A percentile compares a stretch with the other conserved stretches of the same genome.
These are phyloP conservation scores for Polymyxa betae DNA, from an alignment of 208 protist genomes.

Conservation along the genomic window DNA sequence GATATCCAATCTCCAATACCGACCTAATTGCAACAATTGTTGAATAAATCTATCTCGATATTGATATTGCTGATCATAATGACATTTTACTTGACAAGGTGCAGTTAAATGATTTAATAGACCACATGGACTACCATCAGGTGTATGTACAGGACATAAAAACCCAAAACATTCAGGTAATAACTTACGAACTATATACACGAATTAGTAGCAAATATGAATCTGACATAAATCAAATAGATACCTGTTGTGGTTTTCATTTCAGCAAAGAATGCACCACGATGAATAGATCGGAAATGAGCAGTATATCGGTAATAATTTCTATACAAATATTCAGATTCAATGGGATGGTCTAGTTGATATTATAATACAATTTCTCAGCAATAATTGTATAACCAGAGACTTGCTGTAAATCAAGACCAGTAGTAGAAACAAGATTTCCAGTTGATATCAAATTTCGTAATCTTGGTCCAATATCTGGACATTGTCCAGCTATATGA, in stretches of 20 bases:
- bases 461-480: slow-evolving; percentile 71
- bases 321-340: not conserved
- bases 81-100: slow-evolving; percentile 60
- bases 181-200: slow-evolving; percentile 97
- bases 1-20: not conserved
- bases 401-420: slow-evolving; percentile 83
- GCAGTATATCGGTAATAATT: slow-evolving; percentile 98
- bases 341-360: not conserved
- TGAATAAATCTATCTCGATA: not conserved
- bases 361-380: slow-evolving; percentile 84
- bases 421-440: slow-evolving; percentile 75
- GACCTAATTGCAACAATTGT: not conserved
- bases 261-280: slow-evolving; percentile 95
- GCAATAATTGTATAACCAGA: slow-evolving; percentile 94
- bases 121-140: slow-evolving; percentile 99
- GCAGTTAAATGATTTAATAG: slow-evolving; percentile 96
- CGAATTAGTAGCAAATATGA: not conserved
- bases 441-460: slow-evolving; percentile 83
- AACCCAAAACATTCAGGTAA: slow-evolving; percentile 95
- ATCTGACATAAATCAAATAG: not conserved
- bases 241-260: slow-evolving; percentile 81
- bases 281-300: slow-evolving; percentile 89
- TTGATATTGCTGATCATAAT: not conserved
- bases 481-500: not conserved
- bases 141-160: slow-evolving; percentile 99